These are phyloP conservation scores for Epichloe glyceriae DNA, from an alignment of 2,329 filamentous ascomycete genomes.

Conservation along the genomic window DNA sequence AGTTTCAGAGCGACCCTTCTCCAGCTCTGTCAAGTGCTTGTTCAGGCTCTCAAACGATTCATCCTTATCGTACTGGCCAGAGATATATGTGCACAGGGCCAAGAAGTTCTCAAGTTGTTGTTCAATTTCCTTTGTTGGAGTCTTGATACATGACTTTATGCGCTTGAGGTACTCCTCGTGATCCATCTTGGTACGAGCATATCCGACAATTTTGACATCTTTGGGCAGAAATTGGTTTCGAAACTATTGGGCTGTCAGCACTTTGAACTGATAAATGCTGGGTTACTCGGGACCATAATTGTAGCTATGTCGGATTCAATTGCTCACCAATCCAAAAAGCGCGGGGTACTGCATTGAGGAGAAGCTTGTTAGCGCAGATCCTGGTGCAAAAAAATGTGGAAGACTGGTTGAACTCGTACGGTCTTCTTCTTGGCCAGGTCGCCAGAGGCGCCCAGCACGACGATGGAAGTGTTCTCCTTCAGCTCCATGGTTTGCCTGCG, in stretches of 20 bases:
- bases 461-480: conserved; percentile 94
- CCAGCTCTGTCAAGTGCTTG: conserved; percentile 73
- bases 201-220: conserved; percentile 93
- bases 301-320: background rate
- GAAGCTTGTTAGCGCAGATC: conserved; percentile 12
- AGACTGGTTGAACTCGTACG: conserved; percentile 35
- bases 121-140: conserved; percentile 92
- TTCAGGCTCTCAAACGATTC: conserved; percentile 81
- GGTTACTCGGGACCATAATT: background rate
- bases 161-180: conserved; percentile 87
- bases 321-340: conserved; percentile 84
- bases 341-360: conserved; percentile 63
- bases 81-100: conserved; percentile 78
- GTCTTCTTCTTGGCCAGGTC: conserved; percentile 99
- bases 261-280: background rate
- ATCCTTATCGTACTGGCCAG: conserved; percentile 96
- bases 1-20: conserved; percentile 68
- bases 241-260: conserved; percentile 46
- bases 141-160: conserved; percentile 98
- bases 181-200: conserved; percentile 99
- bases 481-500: conserved; percentile 68
- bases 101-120: conserved; percentile 88
- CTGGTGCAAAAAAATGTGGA: background rate
- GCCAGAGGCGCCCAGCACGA: conserved; percentile 92
- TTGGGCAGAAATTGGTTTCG: conserved; percentile 98